phyloP scores from a whole-genome alignment of 768 basidiomycete genomes.

The Psilocybe tampanensis region DNA sequence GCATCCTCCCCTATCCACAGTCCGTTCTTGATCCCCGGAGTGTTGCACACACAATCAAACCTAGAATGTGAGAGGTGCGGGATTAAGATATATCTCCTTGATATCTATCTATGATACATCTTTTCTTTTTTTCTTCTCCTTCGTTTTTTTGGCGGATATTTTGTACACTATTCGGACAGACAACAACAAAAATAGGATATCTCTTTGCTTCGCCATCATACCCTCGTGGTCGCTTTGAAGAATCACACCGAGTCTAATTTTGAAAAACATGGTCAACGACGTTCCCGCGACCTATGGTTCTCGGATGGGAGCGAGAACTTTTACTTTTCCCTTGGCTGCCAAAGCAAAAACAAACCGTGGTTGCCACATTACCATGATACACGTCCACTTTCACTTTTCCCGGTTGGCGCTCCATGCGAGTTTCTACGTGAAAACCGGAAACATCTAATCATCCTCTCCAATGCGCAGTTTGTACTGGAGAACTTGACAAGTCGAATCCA shows the following conservation, averaged over 20 bases:
- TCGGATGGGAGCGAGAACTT: background rate
- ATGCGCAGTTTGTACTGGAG: background rate
- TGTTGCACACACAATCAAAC: constrained; percentile 51
- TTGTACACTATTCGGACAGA: background rate
- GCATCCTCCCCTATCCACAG: constrained; percentile 62
- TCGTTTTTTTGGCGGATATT: background rate
- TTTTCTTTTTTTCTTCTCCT: background rate
- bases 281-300: background rate
- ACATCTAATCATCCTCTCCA: background rate
- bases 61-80: constrained; percentile 38
- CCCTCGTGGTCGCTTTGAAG: background rate
- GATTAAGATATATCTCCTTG: background rate
- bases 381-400: background rate
- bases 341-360: background rate
- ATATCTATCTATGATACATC: background rate
- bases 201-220: background rate
- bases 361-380: background rate
- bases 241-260: background rate
- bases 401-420: background rate
- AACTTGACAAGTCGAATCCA: background rate
- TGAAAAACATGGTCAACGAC: background rate
- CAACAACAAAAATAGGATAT: background rate
- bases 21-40: constrained; percentile 62
- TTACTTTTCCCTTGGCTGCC: background rate
- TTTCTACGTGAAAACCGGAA: background rate